These are phyloP conservation scores for Suillus cothurnatus DNA, from an alignment of 768 basidiomycete species.

Conservation along the genomic window DNA sequence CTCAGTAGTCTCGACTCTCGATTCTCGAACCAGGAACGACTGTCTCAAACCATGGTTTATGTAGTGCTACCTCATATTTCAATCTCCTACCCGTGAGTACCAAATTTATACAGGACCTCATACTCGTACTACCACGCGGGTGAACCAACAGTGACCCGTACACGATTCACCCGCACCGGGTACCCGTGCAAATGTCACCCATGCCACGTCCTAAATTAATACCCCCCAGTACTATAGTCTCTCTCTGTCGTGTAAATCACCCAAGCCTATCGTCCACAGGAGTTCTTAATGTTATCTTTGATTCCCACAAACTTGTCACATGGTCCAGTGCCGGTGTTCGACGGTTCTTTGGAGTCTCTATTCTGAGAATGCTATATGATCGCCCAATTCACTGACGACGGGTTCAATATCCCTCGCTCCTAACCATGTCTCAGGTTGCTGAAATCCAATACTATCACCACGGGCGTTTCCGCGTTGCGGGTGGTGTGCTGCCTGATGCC, in stretches of 20 bases:
- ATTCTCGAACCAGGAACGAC: too few relatives aligned
- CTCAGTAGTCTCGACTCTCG: too few relatives aligned
- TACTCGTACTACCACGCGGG: too few relatives aligned
- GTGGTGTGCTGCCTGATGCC: slow-evolving; percentile 57
- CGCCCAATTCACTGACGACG: neutral
- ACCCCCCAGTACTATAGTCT: neutral
- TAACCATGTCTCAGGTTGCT: slow-evolving; percentile 23
- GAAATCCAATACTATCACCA: slow-evolving; percentile 54
- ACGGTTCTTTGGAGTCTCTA: neutral
- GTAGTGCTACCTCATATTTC: too few relatives aligned
- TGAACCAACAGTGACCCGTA: too few relatives aligned
- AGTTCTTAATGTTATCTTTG: slow-evolving; percentile 3
- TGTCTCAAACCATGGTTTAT: too few relatives aligned
- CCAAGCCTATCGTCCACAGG: neutral
- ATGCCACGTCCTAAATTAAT: too few relatives aligned
- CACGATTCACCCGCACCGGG: too few relatives aligned
- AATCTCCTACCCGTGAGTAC: too few relatives aligned
- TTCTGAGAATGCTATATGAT: slow-evolving; percentile 3
- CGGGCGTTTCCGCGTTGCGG: slow-evolving; percentile 53
- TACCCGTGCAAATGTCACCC: too few relatives aligned
- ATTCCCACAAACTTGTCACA: slow-evolving; percentile 8
- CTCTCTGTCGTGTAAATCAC: neutral
- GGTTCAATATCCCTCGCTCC: neutral
- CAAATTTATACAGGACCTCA: too few relatives aligned
- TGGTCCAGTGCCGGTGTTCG: slow-evolving; percentile 1